Evolutionary conservation across 345 rosid species (phyloP).

Genomic region (Eucalyptus polyanthemos): DNA sequence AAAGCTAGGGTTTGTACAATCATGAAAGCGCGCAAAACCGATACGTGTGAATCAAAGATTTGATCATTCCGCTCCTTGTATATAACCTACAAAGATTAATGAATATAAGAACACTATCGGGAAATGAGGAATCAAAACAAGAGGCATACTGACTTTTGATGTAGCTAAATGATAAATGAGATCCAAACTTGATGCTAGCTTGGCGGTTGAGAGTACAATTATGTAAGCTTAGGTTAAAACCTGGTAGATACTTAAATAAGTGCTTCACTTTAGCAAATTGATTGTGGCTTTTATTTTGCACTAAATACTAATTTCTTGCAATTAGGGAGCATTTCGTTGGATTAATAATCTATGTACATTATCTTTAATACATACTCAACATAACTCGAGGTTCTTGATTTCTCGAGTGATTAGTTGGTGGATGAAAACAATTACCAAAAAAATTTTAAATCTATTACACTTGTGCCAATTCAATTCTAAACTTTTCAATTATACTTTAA

Average conservation of each 20-base stretch:
- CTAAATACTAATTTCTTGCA: background rate
- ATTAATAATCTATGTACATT: background rate
- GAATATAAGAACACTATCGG: background rate
- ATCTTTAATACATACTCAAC: background rate
- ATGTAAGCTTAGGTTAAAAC: background rate
- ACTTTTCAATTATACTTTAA: too few relatives aligned
- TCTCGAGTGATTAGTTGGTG: background rate
- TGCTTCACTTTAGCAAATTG: background rate
- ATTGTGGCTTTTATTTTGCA: background rate
- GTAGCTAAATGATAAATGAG: background rate
- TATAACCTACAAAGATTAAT: background rate
- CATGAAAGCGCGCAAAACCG: background rate
- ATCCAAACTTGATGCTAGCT: background rate
- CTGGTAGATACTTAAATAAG: background rate
- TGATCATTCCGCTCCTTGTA: background rate
- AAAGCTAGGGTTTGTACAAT: background rate
- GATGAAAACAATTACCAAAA: background rate
- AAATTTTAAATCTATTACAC: rapidly evolving
- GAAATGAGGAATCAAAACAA: background rate
- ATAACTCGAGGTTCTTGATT: background rate
- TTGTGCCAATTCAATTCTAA: too few relatives aligned
- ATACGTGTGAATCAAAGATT: background rate
- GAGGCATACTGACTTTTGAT: background rate
- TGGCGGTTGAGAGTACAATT: background rate
- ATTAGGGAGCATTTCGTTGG: background rate